Percentiles rank a stretch among this genome's conserved stretches.
Conservation (phyloP, 2,329 filamentous ascomycete genomes). For the Fusarium agapanthi region DNA sequence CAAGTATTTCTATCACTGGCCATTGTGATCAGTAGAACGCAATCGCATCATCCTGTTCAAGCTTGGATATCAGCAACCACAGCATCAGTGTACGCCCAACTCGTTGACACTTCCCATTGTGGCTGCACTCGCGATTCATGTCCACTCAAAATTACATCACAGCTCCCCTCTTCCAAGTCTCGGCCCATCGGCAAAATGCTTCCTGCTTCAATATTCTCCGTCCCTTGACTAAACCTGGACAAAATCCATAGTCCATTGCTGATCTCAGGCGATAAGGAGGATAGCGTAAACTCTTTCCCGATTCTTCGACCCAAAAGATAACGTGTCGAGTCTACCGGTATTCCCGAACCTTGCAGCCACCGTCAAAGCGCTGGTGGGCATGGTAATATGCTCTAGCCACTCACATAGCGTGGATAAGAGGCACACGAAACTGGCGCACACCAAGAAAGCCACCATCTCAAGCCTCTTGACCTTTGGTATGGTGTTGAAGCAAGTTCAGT, state of each 20-base stretch:
- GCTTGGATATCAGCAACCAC: too few species aligned
- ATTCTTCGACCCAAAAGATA: rapidly evolving
- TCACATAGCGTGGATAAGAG: not conserved
- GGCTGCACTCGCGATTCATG: not conserved
- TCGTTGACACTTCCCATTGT: too few species aligned
- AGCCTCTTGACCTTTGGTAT: not conserved
- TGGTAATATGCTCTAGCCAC: rapidly evolving
- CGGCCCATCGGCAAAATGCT: not conserved
- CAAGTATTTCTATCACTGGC: too few species aligned
- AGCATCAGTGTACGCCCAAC: rapidly evolving
- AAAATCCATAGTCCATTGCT: not conserved
- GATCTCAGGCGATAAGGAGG: rapidly evolving
- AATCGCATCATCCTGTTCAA: too few species aligned
- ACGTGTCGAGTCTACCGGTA: not conserved
- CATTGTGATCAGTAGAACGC: too few species aligned
- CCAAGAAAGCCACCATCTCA: not conserved
- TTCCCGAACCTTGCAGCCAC: not conserved
- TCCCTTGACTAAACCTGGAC: rapidly evolving
- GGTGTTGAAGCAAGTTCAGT: not conserved
- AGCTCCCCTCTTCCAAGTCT: not conserved
- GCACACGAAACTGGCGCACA: not conserved
- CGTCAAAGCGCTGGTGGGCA: not conserved
- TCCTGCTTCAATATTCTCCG: not conserved
- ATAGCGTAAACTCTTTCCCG: not conserved
- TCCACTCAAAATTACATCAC: not conserved